Conservation (phyloP, 2,329 filamentous ascomycete species). For the Helotiales sp. region DNA sequence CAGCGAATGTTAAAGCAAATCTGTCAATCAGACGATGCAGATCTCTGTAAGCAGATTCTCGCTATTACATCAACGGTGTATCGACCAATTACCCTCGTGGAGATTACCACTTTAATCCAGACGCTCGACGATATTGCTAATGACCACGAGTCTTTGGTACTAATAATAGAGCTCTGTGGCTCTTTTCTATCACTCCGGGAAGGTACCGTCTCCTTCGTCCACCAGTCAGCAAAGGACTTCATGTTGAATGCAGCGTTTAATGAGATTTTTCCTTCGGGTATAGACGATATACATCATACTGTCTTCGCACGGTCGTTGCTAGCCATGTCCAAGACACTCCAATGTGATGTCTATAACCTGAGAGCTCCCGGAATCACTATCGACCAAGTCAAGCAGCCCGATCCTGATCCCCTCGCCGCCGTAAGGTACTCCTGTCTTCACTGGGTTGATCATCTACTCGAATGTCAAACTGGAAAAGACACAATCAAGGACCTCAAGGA, state of each 20-base stretch:
- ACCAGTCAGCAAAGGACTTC: conserved; percentile 45
- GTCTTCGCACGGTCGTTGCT: conserved; percentile 20
- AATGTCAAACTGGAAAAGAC: neutral
- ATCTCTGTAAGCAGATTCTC: too few relatives aligned
- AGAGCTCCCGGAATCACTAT: conserved; percentile 17
- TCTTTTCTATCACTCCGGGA: conserved; percentile 43
- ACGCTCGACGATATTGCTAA: conserved; percentile 20
- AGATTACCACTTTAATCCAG: too few relatives aligned
- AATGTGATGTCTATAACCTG: conserved; percentile 15
- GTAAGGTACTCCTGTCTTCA: conserved; percentile 20
- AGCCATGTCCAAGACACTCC: conserved; percentile 13
- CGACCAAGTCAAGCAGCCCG: conserved; percentile 15
- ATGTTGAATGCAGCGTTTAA: conserved; percentile 30
- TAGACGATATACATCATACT: conserved; percentile 13
- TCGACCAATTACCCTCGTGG: too few relatives aligned
- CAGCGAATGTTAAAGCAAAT: conserved; percentile 38
- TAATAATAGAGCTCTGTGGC: conserved; percentile 41
- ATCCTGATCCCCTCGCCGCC: too few relatives aligned
- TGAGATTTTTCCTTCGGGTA: conserved; percentile 42
- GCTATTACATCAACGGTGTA: too few relatives aligned
- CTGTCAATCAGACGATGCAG: too few relatives aligned
- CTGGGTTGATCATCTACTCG: conserved; percentile 15
- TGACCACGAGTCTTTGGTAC: conserved; percentile 44
- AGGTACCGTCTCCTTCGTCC: conserved; percentile 39
- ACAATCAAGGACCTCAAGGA: neutral